Conservation (phyloP, 2,329 filamentous ascomycete species). For the Exutisphaerella laricina region DNA sequence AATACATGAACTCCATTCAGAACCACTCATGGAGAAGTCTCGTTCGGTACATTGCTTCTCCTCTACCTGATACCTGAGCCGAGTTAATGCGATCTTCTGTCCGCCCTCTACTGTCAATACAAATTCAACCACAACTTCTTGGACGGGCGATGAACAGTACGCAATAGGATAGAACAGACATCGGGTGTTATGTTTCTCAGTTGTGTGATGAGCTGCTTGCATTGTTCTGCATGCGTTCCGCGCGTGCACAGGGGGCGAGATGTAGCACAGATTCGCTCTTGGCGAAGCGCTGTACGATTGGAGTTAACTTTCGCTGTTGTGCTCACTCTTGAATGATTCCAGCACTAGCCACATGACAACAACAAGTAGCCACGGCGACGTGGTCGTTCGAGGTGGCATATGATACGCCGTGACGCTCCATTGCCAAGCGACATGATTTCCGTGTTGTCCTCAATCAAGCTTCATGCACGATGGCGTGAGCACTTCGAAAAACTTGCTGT, state of each 20-base stretch:
- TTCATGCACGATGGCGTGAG: no score
- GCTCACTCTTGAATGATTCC: no score
- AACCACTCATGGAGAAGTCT: not conserved
- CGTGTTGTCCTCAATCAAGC: no score
- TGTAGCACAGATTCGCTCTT: slow-evolving; percentile 4
- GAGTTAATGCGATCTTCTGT: not conserved
- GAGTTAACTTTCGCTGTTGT: no score
- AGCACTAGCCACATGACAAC: no score
- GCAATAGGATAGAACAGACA: slow-evolving; percentile 10
- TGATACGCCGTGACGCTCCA: no score
- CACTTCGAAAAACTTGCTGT: no score
- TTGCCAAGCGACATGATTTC: no score
- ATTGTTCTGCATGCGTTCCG: slow-evolving; percentile 2
- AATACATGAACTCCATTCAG: slow-evolving; percentile 1
- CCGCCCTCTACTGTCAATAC: not conserved
- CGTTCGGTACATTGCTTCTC: not conserved
- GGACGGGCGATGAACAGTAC: slow-evolving; percentile 6
- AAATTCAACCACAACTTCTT: not conserved
- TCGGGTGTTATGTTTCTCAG: not conserved
- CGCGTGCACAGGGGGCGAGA: not conserved
- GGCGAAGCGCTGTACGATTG: slow-evolving; percentile 2
- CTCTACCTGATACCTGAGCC: not conserved
- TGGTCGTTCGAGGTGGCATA: no score
- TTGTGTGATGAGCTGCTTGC: slow-evolving; percentile 2
- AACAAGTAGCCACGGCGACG: no score